Evolutionary conservation across 768 basidiomycete species (phyloP), one percentile per base, ranked within the genome.

Genomic region (Boletus tylopilopsis): DNA sequence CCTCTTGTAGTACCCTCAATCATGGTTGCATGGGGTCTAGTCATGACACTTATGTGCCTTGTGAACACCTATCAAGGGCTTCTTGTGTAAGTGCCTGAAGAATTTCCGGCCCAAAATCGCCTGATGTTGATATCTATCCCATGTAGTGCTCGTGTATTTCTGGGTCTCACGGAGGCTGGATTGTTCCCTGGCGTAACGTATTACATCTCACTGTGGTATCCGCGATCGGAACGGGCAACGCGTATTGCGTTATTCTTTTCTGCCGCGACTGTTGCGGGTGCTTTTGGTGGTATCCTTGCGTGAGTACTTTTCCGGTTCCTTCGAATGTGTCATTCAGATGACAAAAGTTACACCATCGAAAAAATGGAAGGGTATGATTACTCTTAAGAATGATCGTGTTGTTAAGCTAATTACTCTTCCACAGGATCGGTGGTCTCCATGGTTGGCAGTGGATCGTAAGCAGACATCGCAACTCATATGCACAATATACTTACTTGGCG

Each of bases 201-300:
- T 47, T 73, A 70, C 35, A 67, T 82, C 37, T 80, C 78, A 11
- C 62, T 80, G 42, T 85, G 83, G 82, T 80, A 87, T 59, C 74
- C 79, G 10, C 70, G 77, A 30, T 68, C 69, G 45, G 83, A 85
- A 57, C 76, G 82, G 37, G 81, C 78, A 16, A 68, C 66, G 57
- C 76, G 83, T 23, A 74, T 82, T 47, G 80, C 82, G 5, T 70
- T 85, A 32, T 84, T 85, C 71, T 83, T 83, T 62, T 77, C 77
- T 18, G 80, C 81, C 32, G 80, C 81, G 11, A 82, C 80, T 2
- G 59, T 78, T 30, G 76, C 81, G 16, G 81, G 73, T 47, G 65
- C 69, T 54, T 80, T 69, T 61, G 77, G 79, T 40, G 78, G 79
- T 27, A 58, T 80, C 39, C 69, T 62, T 25, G 79, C 78, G 47